Conservation (phyloP, 2,329 filamentous ascomycete species). For the Colletotrichum somersetense region DNA sequence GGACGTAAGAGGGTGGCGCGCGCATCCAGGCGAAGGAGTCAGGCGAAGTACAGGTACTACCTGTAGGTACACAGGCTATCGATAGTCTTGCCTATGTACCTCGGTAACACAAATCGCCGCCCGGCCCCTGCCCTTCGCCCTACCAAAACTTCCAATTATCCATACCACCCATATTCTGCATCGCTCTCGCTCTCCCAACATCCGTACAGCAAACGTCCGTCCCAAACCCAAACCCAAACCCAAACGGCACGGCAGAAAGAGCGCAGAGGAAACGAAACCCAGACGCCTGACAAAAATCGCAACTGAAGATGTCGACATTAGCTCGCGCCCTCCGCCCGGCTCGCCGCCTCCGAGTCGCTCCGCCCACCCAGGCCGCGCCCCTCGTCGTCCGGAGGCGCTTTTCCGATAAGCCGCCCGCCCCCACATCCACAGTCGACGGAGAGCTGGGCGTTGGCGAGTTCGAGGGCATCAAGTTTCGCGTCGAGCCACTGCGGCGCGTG, state of each 20-base stretch:
- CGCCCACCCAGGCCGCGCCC: conserved; percentile 36
- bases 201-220: background rate
- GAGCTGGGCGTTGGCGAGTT: conserved; percentile 90
- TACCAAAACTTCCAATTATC: conserved; percentile 2
- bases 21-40: conserved; percentile 35
- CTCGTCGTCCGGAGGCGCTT: conserved; percentile 39
- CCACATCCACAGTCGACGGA: conserved; percentile 38
- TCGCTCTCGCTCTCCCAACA: background rate
- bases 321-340: conserved; percentile 44
- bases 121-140: background rate
- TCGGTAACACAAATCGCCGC: conserved; percentile 1
- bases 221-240: no score
- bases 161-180: background rate
- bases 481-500: conserved; percentile 87
- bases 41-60: conserved; percentile 16
- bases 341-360: conserved; percentile 38
- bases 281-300: background rate
- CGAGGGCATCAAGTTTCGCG: conserved; percentile 85
- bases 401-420: conserved; percentile 46
- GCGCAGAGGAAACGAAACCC: background rate
- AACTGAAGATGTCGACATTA: conserved; percentile 33
- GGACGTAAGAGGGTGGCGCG: conserved; percentile 40
- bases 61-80: background rate
- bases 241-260: background rate
- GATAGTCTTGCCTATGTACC: background rate